Conservation (phyloP, 768 basidiomycete genomes). For the Lepiota brunneoincarnata region DNA sequence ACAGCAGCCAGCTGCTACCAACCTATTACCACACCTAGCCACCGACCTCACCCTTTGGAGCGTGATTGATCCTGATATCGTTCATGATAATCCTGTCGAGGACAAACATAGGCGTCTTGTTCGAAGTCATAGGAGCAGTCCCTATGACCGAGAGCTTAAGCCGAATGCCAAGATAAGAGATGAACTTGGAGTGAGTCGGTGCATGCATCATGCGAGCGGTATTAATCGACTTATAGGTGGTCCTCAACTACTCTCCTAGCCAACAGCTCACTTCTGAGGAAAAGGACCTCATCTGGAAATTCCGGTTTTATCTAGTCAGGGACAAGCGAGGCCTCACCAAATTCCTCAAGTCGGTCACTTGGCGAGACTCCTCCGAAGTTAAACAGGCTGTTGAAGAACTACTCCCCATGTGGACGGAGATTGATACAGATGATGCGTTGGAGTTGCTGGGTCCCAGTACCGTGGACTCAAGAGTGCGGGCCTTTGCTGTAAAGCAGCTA, state of each 20-base stretch:
- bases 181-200: conserved; percentile 71
- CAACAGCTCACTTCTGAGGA: conserved; percentile 85
- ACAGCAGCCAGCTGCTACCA: conserved; percentile 42
- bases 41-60: conserved; percentile 80
- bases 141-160: conserved; percentile 93
- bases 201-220: not conserved
- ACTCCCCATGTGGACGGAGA: conserved; percentile 94
- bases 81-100: conserved; percentile 93
- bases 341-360: conserved; percentile 96
- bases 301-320: conserved; percentile 93
- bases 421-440: conserved; percentile 94
- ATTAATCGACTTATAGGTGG: conserved; percentile 50
- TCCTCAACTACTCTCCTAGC: conserved; percentile 89
- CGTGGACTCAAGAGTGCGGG: conserved; percentile 87
- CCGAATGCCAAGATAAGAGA: conserved; percentile 96
- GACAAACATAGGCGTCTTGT: conserved; percentile 94
- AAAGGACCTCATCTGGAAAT: conserved; percentile 97
- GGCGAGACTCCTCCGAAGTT: conserved; percentile 94
- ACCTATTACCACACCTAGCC: conserved; percentile 48
- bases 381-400: conserved; percentile 97
- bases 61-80: conserved; percentile 87
- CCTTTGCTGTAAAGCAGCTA: conserved; percentile 91
- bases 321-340: conserved; percentile 95
- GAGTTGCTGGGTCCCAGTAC: conserved; percentile 90
- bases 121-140: conserved; percentile 92